Evolutionary conservation across 345 rosid genomes (phyloP).

Genomic region (Leavenworthia alabamica): DNA sequence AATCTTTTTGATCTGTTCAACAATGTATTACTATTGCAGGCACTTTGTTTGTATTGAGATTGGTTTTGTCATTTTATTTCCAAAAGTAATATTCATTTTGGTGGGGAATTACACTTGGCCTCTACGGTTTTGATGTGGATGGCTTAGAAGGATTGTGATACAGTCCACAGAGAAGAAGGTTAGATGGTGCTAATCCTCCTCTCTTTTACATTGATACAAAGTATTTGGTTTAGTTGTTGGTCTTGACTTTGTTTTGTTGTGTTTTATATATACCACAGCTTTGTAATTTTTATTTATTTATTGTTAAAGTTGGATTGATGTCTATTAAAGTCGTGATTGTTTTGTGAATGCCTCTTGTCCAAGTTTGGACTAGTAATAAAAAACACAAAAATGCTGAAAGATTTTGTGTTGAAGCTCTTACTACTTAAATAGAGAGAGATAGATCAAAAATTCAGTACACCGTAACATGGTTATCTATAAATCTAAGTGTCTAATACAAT

Average conservation of each 20-base stretch:
- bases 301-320: slow-evolving; percentile 10
- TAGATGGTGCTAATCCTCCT: slow-evolving; percentile 23
- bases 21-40: slow-evolving; percentile 22
- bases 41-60: slow-evolving; percentile 19
- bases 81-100: not conserved
- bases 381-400: not conserved
- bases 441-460: not conserved
- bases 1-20: slow-evolving; percentile 4
- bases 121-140: slow-evolving; percentile 25
- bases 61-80: slow-evolving; percentile 8
- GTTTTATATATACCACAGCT: not conserved
- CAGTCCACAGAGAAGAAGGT: slow-evolving; percentile 20
- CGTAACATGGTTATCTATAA: slow-evolving; percentile 2
- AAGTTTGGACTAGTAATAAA: not conserved
- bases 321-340: not conserved
- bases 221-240: not conserved
- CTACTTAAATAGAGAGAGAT: not conserved
- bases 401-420: not conserved
- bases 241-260: not conserved
- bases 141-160: slow-evolving; percentile 18
- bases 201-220: slow-evolving; percentile 18
- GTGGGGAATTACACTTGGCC: slow-evolving; percentile 17
- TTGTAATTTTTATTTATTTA: not conserved
- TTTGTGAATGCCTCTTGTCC: not conserved
- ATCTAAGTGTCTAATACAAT: not conserved